Evolutionary conservation across 2,329 filamentous ascomycete species (phyloP), one percentile per base, ranked within the genome.

Genomic region (Claviceps arundinis): DNA sequence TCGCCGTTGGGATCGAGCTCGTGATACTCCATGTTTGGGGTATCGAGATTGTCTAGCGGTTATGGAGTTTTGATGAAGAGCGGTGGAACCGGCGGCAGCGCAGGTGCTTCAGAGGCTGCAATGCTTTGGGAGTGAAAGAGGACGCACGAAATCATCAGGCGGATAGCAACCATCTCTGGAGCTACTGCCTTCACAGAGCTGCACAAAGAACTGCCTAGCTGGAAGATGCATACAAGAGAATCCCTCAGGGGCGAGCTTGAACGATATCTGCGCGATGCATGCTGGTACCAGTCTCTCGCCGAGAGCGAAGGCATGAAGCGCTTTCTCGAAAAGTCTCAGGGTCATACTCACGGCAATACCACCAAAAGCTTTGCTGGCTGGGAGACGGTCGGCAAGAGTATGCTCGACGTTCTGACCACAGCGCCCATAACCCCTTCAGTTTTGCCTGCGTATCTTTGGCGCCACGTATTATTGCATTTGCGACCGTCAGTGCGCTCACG

Each of bases 291-390:
- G 62, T 73, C 81, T 11, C 74, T 98, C 41, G 90, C 91, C 0
- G 91, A 97, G 64, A 94, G 88, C 56, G 90, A 96, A 62, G 89
- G 88, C 38, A 90, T 98, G 84, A 95, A 90, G 67, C 80, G 89
- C 13, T 98, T 98, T 63, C 71, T 98, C n/a, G 90, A 96, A 62
- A 96, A 95, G 65, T 88, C 94, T 44, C 80, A 83, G 52, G 84
- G 79, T 3, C 74, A 87, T 54, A 76, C 77, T 2, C 77, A 81
- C n/a, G 72, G 73, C 47, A 70, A 72, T 43, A 34, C 44, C 17
- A 69, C 75, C 17, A 77, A 76, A 57, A 82, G 66, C 64, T 79
- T 76, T 57, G 30, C 30, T 34, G 77, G 76, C 1, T 81, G 81
- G 63, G 91, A 96, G 59, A 88, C 82, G n/a, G 82, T 98, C 66